phyloP scores from a whole-genome alignment of 441 rosid genomes.

The Biscutella laevigata region DNA sequence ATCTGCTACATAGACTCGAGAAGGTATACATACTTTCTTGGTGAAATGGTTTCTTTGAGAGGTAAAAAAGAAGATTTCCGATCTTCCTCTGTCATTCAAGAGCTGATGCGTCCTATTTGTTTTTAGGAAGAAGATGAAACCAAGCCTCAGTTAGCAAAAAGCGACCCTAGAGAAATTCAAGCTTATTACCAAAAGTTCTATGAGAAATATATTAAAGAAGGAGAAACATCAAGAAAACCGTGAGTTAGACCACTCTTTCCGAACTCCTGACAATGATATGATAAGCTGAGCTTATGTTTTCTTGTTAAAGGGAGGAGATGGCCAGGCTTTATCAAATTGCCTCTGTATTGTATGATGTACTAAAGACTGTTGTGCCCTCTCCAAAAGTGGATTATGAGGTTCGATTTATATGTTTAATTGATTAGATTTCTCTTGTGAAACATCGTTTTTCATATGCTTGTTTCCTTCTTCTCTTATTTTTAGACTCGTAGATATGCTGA shows the following conservation, averaged over 20 bases:
- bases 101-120: slow-evolving; percentile 11
- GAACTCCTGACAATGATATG: neutral
- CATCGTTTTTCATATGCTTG: neutral
- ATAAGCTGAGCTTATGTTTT: slow-evolving; percentile 3
- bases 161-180: slow-evolving; percentile 64
- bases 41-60: neutral
- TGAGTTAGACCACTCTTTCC: slow-evolving; percentile 38
- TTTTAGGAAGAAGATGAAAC: slow-evolving; percentile 71
- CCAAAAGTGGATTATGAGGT: slow-evolving; percentile 61
- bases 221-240: slow-evolving; percentile 59
- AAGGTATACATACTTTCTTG: slow-evolving; percentile 35
- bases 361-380: slow-evolving; percentile 51
- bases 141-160: slow-evolving; percentile 37
- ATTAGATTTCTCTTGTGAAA: neutral
- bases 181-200: slow-evolving; percentile 55
- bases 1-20: slow-evolving; percentile 62
- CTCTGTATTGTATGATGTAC: slow-evolving; percentile 66
- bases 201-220: slow-evolving; percentile 51
- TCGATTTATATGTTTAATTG: slow-evolving; percentile 9
- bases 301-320: slow-evolving; percentile 80
- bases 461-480: slow-evolving; percentile 15
- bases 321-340: slow-evolving; percentile 73
- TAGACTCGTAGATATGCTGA: slow-evolving; percentile 57
- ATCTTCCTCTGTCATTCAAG: neutral
- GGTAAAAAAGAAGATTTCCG: neutral